A percentile compares a stretch with the other conserved stretches of the same genome.
These are phyloP conservation scores for Magnaporthiopsis incrustans DNA, from an alignment of 2,329 filamentous ascomycete species.

Conservation along the genomic window DNA sequence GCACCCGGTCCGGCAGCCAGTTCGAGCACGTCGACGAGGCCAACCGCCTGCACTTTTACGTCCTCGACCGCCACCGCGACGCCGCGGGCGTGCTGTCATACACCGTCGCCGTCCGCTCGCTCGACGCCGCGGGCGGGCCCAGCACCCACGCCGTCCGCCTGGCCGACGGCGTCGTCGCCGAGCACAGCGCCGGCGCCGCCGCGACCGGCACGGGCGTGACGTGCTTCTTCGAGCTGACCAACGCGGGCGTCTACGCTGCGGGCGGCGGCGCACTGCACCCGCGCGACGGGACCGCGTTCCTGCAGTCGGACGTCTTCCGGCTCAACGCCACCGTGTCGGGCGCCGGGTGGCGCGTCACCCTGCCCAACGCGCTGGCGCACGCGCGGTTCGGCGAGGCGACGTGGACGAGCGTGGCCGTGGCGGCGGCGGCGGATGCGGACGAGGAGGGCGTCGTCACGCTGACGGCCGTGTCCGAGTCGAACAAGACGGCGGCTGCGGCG, in stretches of 20 bases:
- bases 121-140: constrained; percentile 25
- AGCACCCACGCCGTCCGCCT: constrained; percentile 30
- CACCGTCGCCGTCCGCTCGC: constrained; percentile 36
- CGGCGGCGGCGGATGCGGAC: constrained; percentile 22
- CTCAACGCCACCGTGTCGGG: constrained; percentile 34
- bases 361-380: constrained; percentile 31
- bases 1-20: constrained; percentile 40
- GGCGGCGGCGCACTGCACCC: constrained; percentile 16
- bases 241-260: constrained; percentile 30
- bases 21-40: constrained; percentile 39
- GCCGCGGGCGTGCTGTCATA: constrained; percentile 36
- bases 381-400: constrained; percentile 32
- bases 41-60: constrained; percentile 42
- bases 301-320: constrained; percentile 38
- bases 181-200: constrained; percentile 15
- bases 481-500: constrained; percentile 20
- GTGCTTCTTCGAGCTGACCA: constrained; percentile 39
- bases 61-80: constrained; percentile 34
- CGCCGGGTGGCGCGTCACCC: constrained; percentile 35
- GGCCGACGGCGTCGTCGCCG: constrained; percentile 20
- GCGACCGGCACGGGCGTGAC: constrained; percentile 27
- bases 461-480: constrained; percentile 37
- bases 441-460: constrained; percentile 31
- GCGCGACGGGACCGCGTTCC: constrained; percentile 28
- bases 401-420: constrained; percentile 33